Evolutionary conservation across 1,139 yeast genomes (phyloP), one percentile per base, ranked within the genome.

Genomic region (Zygosaccharomyces sapae): DNA sequence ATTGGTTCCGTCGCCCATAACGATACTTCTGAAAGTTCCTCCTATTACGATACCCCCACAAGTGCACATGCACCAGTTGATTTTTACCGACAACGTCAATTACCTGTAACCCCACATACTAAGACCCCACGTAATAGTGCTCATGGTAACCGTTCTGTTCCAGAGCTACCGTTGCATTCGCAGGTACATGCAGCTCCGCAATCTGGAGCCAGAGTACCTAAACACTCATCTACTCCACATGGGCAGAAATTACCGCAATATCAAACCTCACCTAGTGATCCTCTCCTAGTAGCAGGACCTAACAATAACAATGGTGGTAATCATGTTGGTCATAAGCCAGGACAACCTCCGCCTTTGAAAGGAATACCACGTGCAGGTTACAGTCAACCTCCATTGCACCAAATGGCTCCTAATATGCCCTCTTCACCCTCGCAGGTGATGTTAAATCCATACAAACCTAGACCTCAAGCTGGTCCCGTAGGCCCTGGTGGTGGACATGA

Each of bases 321-420:
- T n/a, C 19, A 30, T 19, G 31, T 30, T 8, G 40, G 20, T 10
- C 13, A 37, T 19, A 30, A 9, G 9, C 19, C 31, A 7, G 40
- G 18, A 30, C 18, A 18, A 12, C 20, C 40, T 4, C 31, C 31
- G n/a, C 31, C 40, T 13, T 4, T 22, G 6, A 25, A 37, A 30
- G 40, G 20, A 12, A 16, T 37, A 7, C 40, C 40, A 10, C 40
- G 40, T 20, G 18, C 31, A 6, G 40, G 40, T 8, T 25, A 37
- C 12, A 37, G 40, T 30, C 40, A 37, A n/a, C 40, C 40, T 2
- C 19, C 40, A 18, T 30, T 37, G 16, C 27, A 37, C n/a, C 40
- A 37, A 19, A 24, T 24, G 10, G 30, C 40, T n/a, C 40, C 16
- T 19, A 20, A 24, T n/a, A 24, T 35, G 24, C 38, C 38, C 10